These are phyloP conservation scores for Pyrus pyrifolia DNA, from an alignment of 306 rosid species.

Conservation along the genomic window DNA sequence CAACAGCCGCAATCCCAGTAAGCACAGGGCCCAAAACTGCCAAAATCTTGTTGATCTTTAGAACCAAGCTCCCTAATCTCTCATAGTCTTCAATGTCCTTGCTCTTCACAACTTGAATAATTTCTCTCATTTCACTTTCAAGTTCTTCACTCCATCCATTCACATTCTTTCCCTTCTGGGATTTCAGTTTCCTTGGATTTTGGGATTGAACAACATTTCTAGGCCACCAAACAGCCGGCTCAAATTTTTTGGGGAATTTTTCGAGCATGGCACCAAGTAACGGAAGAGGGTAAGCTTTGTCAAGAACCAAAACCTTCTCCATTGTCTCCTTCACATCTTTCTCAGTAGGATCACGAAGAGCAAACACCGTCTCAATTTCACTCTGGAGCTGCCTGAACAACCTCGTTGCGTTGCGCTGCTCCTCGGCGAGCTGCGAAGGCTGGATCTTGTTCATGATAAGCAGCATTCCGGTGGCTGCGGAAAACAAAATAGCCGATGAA, in stretches of 20 bases:
- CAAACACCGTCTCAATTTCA: slow-evolving; percentile 34
- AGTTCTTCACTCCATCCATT: slow-evolving; percentile 61
- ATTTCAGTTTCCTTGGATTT: neutral
- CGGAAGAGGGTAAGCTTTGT: slow-evolving; percentile 78
- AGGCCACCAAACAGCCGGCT: slow-evolving; percentile 88
- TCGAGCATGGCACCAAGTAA: slow-evolving; percentile 69
- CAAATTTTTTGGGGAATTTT: slow-evolving; percentile 49
- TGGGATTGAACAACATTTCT: neutral
- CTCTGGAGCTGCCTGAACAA: slow-evolving; percentile 42
- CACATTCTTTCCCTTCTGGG: neutral
- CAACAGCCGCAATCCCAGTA: slow-evolving; percentile 55
- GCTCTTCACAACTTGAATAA: slow-evolving; percentile 36
- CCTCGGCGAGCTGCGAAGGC: slow-evolving; percentile 82
- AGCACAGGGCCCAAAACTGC: slow-evolving; percentile 68
- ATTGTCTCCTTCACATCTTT: slow-evolving; percentile 39
- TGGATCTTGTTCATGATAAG: slow-evolving; percentile 64
- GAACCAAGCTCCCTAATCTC: slow-evolving; percentile 47
- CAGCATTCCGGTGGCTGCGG: slow-evolving; percentile 58
- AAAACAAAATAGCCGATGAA: slow-evolving; percentile 47
- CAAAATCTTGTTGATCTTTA: slow-evolving; percentile 55
- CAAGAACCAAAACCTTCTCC: slow-evolving; percentile 56
- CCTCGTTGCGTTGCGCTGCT: slow-evolving; percentile 65
- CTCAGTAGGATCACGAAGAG: slow-evolving; percentile 20
- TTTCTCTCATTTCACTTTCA: slow-evolving; percentile 52
- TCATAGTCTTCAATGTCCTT: slow-evolving; percentile 63